phyloP scores from a whole-genome alignment of 2,329 filamentous ascomycete genomes.

The Phoma sp. region DNA sequence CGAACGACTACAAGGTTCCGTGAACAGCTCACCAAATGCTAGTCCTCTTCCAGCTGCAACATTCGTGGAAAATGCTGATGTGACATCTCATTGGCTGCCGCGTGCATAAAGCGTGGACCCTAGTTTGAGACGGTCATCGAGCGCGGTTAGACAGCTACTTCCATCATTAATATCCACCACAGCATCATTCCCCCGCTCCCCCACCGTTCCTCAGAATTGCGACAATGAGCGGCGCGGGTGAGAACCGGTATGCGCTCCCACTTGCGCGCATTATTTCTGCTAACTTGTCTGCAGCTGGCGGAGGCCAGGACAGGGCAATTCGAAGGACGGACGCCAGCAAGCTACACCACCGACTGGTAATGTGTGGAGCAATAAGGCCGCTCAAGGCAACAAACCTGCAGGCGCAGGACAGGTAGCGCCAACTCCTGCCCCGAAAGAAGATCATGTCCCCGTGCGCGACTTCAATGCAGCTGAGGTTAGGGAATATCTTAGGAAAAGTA shows the following conservation, averaged over 20 bases:
- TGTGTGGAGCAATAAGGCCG: constrained; percentile 43
- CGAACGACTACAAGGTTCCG: constrained; percentile 12
- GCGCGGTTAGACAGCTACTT: constrained; percentile 26
- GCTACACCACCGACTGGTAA: constrained; percentile 40
- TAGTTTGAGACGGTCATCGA: constrained; percentile 26
- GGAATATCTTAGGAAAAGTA: constrained; percentile 51
- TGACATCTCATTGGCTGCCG: constrained; percentile 30
- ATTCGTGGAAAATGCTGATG: constrained; percentile 8
- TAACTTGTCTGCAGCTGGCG: constrained; percentile 42
- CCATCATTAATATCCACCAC: constrained; percentile 39
- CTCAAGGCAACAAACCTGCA: constrained; percentile 35
- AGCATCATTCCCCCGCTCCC: constrained; percentile 35
- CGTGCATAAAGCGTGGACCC: constrained; percentile 19
- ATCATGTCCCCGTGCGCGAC: constrained; percentile 45
- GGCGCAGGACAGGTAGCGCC: constrained; percentile 22
- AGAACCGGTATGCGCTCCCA: constrained; percentile 41
- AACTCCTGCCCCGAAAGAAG: constrained; percentile 25
- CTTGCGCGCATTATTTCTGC: constrained; percentile 1
- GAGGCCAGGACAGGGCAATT: constrained; percentile 42
- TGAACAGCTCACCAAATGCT: neutral
- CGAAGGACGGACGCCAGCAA: constrained; percentile 44
- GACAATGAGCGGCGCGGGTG: constrained; percentile 48
- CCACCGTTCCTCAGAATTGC: constrained; percentile 28
- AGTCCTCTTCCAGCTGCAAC: neutral
- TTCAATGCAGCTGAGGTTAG: constrained; percentile 54